phyloP scores from a whole-genome alignment of 495 filamentous ascomycete genomes.

The Aspergillus haitiensis region DNA sequence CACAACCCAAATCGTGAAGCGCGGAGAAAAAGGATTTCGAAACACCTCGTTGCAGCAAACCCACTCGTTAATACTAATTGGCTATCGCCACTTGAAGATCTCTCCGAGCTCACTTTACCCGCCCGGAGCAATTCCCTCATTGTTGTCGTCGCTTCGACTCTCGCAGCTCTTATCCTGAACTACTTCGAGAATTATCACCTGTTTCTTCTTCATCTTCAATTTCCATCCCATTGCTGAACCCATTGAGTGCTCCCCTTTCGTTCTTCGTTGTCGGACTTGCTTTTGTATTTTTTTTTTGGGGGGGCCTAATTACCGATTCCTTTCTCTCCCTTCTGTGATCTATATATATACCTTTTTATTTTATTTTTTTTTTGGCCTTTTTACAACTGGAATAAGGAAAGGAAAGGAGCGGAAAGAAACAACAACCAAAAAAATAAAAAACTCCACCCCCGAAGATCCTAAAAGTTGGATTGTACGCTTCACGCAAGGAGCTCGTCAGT shows the following conservation, averaged over 20 bases:
- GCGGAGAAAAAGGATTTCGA: conserved; percentile 31
- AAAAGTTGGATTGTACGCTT: conserved; percentile 19
- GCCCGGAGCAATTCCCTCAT: conserved; percentile 14
- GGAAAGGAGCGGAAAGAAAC: too few species aligned
- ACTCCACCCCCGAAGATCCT: too few species aligned
- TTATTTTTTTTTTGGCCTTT: too few species aligned
- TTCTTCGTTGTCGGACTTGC: conserved; percentile 20
- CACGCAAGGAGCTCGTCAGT: conserved; percentile 28
- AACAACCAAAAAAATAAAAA: too few species aligned
- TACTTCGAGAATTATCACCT: background rate
- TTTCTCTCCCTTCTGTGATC: too few species aligned
- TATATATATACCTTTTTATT: too few species aligned
- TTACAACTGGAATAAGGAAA: too few species aligned
- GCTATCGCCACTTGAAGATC: conserved; percentile 9
- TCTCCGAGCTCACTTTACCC: conserved; percentile 14
- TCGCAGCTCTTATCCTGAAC: background rate
- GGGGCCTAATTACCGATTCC: background rate
- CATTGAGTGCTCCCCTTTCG: conserved; percentile 16
- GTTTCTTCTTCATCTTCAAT: background rate
- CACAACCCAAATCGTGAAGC: conserved; percentile 28
- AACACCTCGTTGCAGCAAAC: conserved; percentile 16
- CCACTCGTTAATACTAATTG: conserved; percentile 15
- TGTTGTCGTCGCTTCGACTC: conserved; percentile 6
- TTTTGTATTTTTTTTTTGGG: conserved; percentile 1
- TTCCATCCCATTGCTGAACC: conserved; percentile 5